These are phyloP conservation scores for Gardenia jasminoides DNA, from an alignment of 257 asterid species.

Conservation along the genomic window DNA sequence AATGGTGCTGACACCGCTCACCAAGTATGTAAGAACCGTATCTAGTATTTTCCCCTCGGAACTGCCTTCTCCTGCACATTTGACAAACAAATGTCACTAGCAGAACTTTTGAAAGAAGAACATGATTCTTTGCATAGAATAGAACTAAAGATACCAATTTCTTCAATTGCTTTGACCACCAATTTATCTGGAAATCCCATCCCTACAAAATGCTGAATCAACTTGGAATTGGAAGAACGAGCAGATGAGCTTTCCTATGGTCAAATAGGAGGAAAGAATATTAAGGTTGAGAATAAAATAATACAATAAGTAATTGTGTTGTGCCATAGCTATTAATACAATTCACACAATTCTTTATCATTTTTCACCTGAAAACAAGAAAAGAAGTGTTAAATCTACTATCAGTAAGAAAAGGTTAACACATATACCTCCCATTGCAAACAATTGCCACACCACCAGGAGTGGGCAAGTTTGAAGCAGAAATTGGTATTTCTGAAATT, in stretches of 20 bases:
- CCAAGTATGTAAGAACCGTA: slow-evolving; percentile 57
- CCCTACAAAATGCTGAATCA: slow-evolving; percentile 21
- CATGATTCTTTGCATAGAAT: neutral
- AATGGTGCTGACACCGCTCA: slow-evolving; percentile 29
- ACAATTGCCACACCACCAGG: neutral
- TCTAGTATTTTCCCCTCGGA: slow-evolving; percentile 50
- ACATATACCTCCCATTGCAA: slow-evolving; percentile 16
- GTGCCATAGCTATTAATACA: too few species aligned
- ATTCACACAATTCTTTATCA: neutral
- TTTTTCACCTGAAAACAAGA: neutral
- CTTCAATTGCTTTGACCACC: slow-evolving; percentile 35
- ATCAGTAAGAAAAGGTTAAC: neutral
- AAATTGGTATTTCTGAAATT: slow-evolving; percentile 21
- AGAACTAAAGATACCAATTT: slow-evolving; percentile 29
- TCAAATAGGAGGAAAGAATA: neutral
- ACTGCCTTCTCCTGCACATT: slow-evolving; percentile 51
- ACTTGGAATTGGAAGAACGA: slow-evolving; percentile 18
- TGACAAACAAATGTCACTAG: slow-evolving; percentile 11
- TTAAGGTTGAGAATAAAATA: neutral
- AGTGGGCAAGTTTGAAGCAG: slow-evolving; percentile 6
- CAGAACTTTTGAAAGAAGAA: neutral
- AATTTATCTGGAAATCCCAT: slow-evolving; percentile 43
- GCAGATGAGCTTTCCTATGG: slow-evolving; percentile 32
- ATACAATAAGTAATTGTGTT: neutral
- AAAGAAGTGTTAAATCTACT: neutral